These are phyloP conservation scores for Dictyophora rubrovolvata DNA, from an alignment of 768 basidiomycete genomes.

Conservation along the genomic window DNA sequence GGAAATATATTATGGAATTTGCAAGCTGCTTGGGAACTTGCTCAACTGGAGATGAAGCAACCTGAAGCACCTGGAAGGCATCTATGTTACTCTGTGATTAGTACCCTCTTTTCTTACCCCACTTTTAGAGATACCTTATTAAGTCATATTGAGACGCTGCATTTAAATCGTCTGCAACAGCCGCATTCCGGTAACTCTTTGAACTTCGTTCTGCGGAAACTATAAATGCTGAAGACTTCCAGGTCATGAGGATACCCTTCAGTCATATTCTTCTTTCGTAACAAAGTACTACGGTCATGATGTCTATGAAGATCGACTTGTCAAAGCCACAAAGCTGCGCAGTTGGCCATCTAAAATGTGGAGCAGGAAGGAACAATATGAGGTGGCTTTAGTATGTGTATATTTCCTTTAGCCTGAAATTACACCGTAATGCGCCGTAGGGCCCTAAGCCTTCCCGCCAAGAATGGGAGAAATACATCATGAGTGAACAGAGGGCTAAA, in stretches of 20 bases:
- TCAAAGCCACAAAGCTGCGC: conserved; percentile 67
- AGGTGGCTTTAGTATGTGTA: conserved; percentile 45
- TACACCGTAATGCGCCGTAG: conserved; percentile 16
- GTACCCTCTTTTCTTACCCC: not conserved
- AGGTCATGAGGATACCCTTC: conserved; percentile 76
- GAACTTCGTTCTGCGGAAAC: not conserved
- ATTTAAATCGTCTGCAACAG: conserved; percentile 59
- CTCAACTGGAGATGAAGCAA: conserved; percentile 39
- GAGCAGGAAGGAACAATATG: conserved; percentile 53
- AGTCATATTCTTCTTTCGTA: conserved; percentile 83
- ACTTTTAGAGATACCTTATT: conserved; percentile 32
- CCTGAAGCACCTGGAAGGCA: not conserved
- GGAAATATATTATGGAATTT: conserved; percentile 63
- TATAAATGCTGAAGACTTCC: conserved; percentile 5
- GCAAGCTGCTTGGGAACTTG: conserved; percentile 66
- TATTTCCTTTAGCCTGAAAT: not conserved
- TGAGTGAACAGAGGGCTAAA: conserved; percentile 51
- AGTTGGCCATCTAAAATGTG: conserved; percentile 49
- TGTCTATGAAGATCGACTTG: conserved; percentile 70
- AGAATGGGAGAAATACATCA: conserved; percentile 52
- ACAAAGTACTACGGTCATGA: conserved; percentile 61
- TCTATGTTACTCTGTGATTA: not conserved
- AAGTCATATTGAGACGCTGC: conserved; percentile 43
- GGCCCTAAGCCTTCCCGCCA: conserved; percentile 37
- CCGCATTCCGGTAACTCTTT: conserved; percentile 58